A percentile compares a stretch with the other conserved stretches of the same genome.
These are phyloP conservation scores for Chlorella sp. DNA, from an alignment of 139 green algal species.

Conservation along the genomic window DNA sequence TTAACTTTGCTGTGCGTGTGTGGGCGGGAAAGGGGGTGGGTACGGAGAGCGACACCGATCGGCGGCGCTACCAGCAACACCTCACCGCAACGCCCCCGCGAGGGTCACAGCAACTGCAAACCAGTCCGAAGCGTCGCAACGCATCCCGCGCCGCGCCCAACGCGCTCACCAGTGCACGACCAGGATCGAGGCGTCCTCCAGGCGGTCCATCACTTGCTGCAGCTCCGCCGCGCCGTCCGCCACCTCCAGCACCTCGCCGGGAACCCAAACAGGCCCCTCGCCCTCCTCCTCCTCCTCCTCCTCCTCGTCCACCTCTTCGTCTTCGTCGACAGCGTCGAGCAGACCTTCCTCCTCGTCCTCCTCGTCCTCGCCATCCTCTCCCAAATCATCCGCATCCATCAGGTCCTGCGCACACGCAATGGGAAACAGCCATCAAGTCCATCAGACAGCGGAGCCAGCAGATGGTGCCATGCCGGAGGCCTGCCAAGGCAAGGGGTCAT, in stretches of 20 bases:
- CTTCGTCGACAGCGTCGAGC: slow-evolving; percentile 1
- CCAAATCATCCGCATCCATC: slow-evolving; percentile 20
- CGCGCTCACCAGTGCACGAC: slow-evolving; percentile 53
- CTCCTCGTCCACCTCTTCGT: slow-evolving; percentile 14
- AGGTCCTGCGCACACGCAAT: slow-evolving; percentile 21
- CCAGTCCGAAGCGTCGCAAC: too few relatives aligned
- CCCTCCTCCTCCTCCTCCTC: slow-evolving; percentile 15
- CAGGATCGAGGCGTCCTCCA: slow-evolving; percentile 1
- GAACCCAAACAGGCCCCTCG: slow-evolving; percentile 21
- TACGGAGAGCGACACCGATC: too few relatives aligned
- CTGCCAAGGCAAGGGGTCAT: too few relatives aligned
- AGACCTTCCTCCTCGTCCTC: slow-evolving; percentile 12
- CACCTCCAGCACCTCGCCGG: slow-evolving; percentile 33
- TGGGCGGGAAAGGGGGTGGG: too few relatives aligned
- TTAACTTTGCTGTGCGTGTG: too few relatives aligned
- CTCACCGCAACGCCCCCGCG: too few relatives aligned
- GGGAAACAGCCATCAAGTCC: too few relatives aligned
- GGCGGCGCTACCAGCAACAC: too few relatives aligned
- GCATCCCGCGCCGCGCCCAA: too few relatives aligned
- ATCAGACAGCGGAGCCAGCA: too few relatives aligned
- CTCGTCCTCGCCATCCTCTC: slow-evolving; percentile 15
- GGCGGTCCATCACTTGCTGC: slow-evolving; percentile 34
- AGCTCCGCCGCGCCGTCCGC: slow-evolving; percentile 41
- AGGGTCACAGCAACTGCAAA: too few relatives aligned
- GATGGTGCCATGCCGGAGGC: too few relatives aligned